Evolutionary conservation across 495 filamentous ascomycete genomes (phyloP).

Genomic region (Penicillium egyptiacum): DNA sequence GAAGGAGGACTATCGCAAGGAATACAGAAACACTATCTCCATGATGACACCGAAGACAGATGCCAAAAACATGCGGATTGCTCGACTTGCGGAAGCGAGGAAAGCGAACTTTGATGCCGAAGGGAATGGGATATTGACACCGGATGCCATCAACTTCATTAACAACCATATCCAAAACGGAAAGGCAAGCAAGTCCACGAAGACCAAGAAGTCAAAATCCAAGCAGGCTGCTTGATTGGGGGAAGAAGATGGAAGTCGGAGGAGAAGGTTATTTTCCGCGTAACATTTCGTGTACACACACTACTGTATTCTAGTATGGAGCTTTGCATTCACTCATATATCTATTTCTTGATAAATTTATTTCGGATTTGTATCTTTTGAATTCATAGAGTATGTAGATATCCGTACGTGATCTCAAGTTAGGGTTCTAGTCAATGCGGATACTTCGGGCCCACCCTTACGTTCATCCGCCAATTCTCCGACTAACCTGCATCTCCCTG

Average conservation of each 20-base stretch:
- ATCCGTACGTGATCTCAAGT: conserved; percentile 2
- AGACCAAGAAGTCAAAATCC: conserved; percentile 17
- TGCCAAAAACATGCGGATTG: conserved; percentile 19
- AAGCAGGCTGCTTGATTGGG: conserved; percentile 17
- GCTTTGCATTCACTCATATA: conserved; percentile 27
- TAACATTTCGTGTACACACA: conserved; percentile 43
- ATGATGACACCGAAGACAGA: conserved; percentile 49
- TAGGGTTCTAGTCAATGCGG: conserved; percentile 8
- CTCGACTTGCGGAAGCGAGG: conserved; percentile 28
- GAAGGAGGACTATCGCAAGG: conserved; percentile 56
- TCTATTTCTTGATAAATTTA: conserved; percentile 8
- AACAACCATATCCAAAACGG: conserved; percentile 32
- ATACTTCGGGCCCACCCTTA: conserved; percentile 16
- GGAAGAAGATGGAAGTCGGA: neutral
- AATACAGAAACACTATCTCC: conserved; percentile 53
- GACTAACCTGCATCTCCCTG: conserved; percentile 12
- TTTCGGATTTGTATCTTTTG: neutral
- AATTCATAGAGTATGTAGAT: neutral
- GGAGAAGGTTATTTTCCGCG: conserved; percentile 15
- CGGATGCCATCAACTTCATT: conserved; percentile 38
- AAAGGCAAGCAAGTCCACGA: no score
- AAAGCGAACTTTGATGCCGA: conserved; percentile 33
- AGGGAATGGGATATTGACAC: conserved; percentile 40
- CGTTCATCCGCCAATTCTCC: conserved; percentile 21
- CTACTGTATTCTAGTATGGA: conserved; percentile 43